These are phyloP conservation scores for Alternaria longipes DNA, from an alignment of 2,329 filamentous ascomycete species.

Conservation along the genomic window DNA sequence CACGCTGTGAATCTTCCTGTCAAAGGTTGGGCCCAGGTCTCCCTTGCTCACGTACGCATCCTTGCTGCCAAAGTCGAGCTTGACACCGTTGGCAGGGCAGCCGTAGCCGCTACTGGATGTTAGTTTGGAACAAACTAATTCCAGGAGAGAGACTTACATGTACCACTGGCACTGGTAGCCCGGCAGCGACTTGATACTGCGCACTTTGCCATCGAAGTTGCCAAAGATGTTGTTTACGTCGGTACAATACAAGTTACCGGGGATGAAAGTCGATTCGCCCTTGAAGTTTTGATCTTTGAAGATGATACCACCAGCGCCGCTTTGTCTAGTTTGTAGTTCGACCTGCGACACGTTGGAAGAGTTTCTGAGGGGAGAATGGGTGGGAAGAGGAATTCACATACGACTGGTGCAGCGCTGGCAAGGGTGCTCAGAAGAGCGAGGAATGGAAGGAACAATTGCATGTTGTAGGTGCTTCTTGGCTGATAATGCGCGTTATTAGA, in stretches of 20 bases:
- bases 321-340: not conserved
- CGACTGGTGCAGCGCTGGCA: slow-evolving; percentile 14
- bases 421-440: slow-evolving; percentile 22
- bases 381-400: not conserved
- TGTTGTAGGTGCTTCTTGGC: slow-evolving; percentile 6
- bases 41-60: not conserved
- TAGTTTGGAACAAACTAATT: not conserved
- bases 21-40: not conserved
- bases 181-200: slow-evolving; percentile 24
- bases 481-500: not conserved
- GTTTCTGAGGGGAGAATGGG: not conserved
- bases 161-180: slow-evolving; percentile 32
- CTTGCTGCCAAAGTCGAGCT: slow-evolving; percentile 9
- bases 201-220: slow-evolving; percentile 25
- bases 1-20: not conserved
- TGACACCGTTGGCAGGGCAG: slow-evolving; percentile 2
- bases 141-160: slow-evolving; percentile 21
- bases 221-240: slow-evolving; percentile 31
- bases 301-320: slow-evolving; percentile 24
- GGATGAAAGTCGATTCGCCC: slow-evolving; percentile 19
- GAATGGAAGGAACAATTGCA: slow-evolving; percentile 20
- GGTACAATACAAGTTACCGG: slow-evolving; percentile 22
- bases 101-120: slow-evolving; percentile 2
- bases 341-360: not conserved
- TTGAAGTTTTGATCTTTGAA: slow-evolving; percentile 15